Conservation (phyloP, 345 rosid genomes). For the thale cress (Arabidopsis thaliana) region DNA sequence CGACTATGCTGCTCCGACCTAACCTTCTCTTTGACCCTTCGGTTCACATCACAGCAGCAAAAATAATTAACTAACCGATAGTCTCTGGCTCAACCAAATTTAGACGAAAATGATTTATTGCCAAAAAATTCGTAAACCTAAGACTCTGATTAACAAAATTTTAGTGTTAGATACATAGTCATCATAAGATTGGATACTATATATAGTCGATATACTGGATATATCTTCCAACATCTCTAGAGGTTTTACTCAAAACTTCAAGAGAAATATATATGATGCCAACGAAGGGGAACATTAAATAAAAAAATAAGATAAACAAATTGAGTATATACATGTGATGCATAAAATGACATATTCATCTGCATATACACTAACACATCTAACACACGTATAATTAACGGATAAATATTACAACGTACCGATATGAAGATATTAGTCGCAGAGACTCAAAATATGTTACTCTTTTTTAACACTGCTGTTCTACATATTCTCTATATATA, state of each 20-base stretch:
- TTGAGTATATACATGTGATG: not conserved
- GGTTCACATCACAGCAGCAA: slow-evolving; percentile 35
- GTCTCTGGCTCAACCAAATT: slow-evolving; percentile 19
- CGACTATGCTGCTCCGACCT: slow-evolving; percentile 34
- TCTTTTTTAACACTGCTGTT: not conserved
- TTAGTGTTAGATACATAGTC: not conserved
- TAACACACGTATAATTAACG: not conserved
- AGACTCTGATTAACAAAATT: not conserved
- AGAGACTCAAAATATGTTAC: slow-evolving; percentile 19
- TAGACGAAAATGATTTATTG: not conserved
- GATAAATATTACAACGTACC: slow-evolving; percentile 28
- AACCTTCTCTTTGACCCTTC: slow-evolving; percentile 45
- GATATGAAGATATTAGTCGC: slow-evolving; percentile 28
- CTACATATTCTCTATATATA: slow-evolving; percentile 12
- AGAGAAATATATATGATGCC: not conserved
- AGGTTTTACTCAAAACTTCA: not conserved
- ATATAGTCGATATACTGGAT: not conserved
- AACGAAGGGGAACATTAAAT: not conserved
- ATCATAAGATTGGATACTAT: not conserved
- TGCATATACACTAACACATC: not conserved
- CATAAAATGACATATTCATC: slow-evolving; percentile 12
- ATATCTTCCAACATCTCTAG: slow-evolving; percentile 5
- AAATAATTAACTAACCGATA: slow-evolving; percentile 14
- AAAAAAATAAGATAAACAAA: not conserved
- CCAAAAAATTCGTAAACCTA: not conserved